A percentile compares a stretch with the other conserved stretches of the same genome.
Evolutionary conservation across 1,139 yeast species (phyloP).

Genomic region (Geotrichum macrosporum): DNA sequence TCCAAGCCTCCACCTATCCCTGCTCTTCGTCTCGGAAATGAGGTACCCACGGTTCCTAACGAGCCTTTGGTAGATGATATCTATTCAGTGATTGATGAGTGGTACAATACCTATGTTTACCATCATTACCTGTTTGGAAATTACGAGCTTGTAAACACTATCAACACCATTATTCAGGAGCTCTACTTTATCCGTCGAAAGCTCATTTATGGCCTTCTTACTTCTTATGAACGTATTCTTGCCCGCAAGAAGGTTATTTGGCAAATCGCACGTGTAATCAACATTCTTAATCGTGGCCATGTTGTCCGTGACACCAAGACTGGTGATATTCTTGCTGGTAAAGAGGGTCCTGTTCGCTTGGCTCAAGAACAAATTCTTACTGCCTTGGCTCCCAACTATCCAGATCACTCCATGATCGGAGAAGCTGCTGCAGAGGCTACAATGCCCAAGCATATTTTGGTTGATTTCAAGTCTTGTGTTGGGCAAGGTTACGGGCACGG

Average conservation of each 20-base stretch:
- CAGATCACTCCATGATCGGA: slow-evolving; percentile 42
- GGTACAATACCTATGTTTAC: slow-evolving; percentile 35
- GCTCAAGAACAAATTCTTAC: slow-evolving; percentile 67
- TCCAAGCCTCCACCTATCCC: slow-evolving; percentile 35
- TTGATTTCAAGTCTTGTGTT: slow-evolving; percentile 69
- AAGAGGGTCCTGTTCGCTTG: slow-evolving; percentile 51
- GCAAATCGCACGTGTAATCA: slow-evolving; percentile 61
- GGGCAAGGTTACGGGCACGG: slow-evolving; percentile 56
- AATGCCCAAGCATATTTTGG: slow-evolving; percentile 70
- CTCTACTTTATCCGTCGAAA: slow-evolving; percentile 62
- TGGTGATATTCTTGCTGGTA: slow-evolving; percentile 56
- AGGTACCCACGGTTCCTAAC: slow-evolving; percentile 28
- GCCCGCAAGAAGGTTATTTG: slow-evolving; percentile 60
- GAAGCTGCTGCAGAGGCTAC: slow-evolving; percentile 35
- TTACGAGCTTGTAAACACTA: slow-evolving; percentile 38
- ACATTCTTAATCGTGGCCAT: slow-evolving; percentile 60
- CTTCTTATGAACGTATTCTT: slow-evolving; percentile 52
- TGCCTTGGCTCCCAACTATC: slow-evolving; percentile 71
- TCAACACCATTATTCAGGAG: slow-evolving; percentile 40
- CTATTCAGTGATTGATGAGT: slow-evolving; percentile 35
- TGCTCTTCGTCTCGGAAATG: slow-evolving; percentile 31
- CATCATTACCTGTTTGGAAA: slow-evolving; percentile 36
- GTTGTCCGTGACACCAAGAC: slow-evolving; percentile 68
- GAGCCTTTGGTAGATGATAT: slow-evolving; percentile 38
- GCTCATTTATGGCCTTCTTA: slow-evolving; percentile 53